Evolutionary conservation across 1,139 yeast genomes (phyloP).

Genomic region (Hyphopichia pseudoburtonii): DNA sequence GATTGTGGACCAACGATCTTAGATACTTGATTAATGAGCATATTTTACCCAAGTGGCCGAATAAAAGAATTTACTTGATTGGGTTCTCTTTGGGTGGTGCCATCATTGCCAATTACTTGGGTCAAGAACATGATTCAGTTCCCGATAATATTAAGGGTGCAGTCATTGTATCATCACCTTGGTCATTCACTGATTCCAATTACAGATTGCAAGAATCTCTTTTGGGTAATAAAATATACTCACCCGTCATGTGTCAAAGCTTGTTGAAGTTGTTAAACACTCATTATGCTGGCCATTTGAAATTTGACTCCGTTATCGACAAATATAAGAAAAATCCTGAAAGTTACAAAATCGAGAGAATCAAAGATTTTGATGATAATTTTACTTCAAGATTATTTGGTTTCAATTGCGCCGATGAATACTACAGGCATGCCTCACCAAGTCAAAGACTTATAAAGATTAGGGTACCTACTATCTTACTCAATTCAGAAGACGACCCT

Average conservation of each 20-base stretch:
- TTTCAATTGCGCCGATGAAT: constrained; percentile 51
- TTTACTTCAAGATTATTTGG: constrained; percentile 58
- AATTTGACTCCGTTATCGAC: constrained; percentile 25
- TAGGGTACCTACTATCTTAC: constrained; percentile 52
- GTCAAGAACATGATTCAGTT: constrained; percentile 45
- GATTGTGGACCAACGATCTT: constrained; percentile 63
- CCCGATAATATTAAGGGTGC: constrained; percentile 46
- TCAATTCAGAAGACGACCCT: constrained; percentile 59
- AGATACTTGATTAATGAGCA: constrained; percentile 52
- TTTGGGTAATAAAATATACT: constrained; percentile 49
- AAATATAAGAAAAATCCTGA: constrained; percentile 33
- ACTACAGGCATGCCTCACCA: constrained; percentile 56
- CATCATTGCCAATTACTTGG: constrained; percentile 54
- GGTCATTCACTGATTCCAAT: constrained; percentile 56
- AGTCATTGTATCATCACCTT: constrained; percentile 52
- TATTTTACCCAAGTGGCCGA: constrained; percentile 46
- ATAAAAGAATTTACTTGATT: constrained; percentile 48
- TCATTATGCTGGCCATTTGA: constrained; percentile 40
- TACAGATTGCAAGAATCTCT: constrained; percentile 38
- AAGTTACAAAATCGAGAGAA: constrained; percentile 29
- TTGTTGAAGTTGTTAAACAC: constrained; percentile 42
- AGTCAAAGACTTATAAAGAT: constrained; percentile 47
- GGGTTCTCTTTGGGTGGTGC: constrained; percentile 63
- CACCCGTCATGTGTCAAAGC: constrained; percentile 55
- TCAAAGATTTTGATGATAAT: constrained; percentile 49